phyloP scores from a whole-genome alignment of 805 yeast species.

The Yarrowia sp. region DNA sequence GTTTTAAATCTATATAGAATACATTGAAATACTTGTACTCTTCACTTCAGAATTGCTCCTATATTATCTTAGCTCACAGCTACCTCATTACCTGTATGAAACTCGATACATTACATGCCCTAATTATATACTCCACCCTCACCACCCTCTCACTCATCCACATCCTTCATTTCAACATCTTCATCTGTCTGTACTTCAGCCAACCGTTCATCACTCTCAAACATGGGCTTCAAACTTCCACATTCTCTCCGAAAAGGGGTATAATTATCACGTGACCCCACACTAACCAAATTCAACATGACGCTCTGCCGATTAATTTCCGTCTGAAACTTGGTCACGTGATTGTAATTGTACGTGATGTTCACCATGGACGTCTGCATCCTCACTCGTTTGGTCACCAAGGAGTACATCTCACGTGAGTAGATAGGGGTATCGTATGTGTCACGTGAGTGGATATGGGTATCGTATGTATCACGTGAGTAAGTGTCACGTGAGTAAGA shows the following conservation, averaged over 20 bases:
- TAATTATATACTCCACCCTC: no score
- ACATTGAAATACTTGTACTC: no score
- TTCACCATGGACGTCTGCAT: neutral
- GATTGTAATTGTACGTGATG: neutral
- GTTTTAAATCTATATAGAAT: no score
- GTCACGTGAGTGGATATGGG: neutral
- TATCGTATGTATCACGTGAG: neutral
- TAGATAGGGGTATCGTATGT: no score
- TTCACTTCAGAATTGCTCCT: no score
- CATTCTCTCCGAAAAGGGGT: conserved; percentile 10
- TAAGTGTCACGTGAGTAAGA: neutral
- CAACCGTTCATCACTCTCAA: no score
- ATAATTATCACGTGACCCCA: neutral
- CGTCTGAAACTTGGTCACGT: neutral
- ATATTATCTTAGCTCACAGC: no score
- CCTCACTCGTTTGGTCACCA: conserved; percentile 2
- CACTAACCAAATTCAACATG: neutral
- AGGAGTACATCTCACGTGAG: neutral
- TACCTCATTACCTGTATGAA: no score
- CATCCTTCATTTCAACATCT: no score
- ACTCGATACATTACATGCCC: no score
- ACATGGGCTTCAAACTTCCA: neutral
- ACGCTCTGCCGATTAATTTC: conserved; percentile 4
- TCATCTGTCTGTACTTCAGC: no score
- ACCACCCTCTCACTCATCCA: no score